A percentile compares a stretch with the other conserved stretches of the same genome.
Conservation (phyloP, 768 basidiomycete genomes). For the Panaeolus cyanescens region DNA sequence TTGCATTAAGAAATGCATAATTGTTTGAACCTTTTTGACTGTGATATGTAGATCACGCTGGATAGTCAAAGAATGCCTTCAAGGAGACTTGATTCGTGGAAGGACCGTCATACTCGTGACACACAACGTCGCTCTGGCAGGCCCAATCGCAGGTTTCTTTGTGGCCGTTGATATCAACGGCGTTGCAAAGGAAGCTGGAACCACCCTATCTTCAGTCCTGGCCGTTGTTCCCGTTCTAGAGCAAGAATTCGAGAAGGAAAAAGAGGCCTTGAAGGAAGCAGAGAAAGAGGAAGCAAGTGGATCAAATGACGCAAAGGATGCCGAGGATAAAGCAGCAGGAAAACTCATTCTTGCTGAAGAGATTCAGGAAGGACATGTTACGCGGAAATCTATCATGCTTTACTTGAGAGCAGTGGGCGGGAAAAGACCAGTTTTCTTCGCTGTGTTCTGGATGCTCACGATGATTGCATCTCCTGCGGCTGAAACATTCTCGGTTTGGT, state of each 20-base stretch:
- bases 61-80: conserved; percentile 75
- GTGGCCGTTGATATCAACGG: conserved; percentile 47
- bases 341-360: conserved; percentile 68
- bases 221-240: conserved; percentile 33
- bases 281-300: conserved; percentile 26
- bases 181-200: conserved; percentile 24
- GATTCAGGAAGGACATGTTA: conserved; percentile 58
- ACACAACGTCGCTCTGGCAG: conserved; percentile 50
- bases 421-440: neutral
- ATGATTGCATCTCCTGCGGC: conserved; percentile 34
- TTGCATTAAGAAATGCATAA: too few relatives aligned
- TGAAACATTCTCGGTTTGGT: conserved; percentile 37
- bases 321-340: conserved; percentile 38
- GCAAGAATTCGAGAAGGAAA: conserved; percentile 29
- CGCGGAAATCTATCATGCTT: conserved; percentile 45
- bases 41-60: conserved; percentile 78
- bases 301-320: conserved; percentile 8
- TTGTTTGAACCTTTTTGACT: conserved; percentile 12
- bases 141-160: conserved; percentile 46
- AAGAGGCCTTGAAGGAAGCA: conserved; percentile 26
- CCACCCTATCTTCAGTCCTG: conserved; percentile 45
- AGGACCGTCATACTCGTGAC: conserved; percentile 84
- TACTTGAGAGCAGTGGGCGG: neutral
- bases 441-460: conserved; percentile 34
- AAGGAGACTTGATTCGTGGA: conserved; percentile 72